Percentiles rank a stretch among this genome's conserved stretches.
Evolutionary conservation across 441 rosid species (phyloP).

Genomic region (Syzygium syzygioides): DNA sequence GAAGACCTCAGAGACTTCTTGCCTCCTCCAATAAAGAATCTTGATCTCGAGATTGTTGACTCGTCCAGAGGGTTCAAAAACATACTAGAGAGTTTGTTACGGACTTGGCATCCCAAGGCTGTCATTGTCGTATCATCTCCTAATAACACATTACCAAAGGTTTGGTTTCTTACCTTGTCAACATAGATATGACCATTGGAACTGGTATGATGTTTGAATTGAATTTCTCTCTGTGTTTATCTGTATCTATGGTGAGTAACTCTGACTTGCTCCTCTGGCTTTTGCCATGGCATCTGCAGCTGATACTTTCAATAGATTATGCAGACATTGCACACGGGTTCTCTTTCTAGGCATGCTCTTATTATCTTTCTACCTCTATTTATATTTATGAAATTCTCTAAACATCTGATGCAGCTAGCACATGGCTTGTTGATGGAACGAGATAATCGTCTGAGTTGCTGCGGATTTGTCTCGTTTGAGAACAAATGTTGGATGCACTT

Average conservation of each 20-base stretch:
- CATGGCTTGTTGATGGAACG: conserved; percentile 1
- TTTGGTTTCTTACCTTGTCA: background rate
- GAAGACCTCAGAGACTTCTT: conserved; percentile 12
- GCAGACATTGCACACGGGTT: background rate
- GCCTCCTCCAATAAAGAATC: conserved; percentile 12
- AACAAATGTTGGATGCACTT: conserved; percentile 33
- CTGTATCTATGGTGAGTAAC: background rate
- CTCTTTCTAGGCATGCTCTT: background rate
- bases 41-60: conserved; percentile 23
- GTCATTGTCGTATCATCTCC: conserved; percentile 17
- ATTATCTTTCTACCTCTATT: background rate
- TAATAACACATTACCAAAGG: conserved; percentile 16
- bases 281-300: background rate
- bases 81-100: conserved; percentile 14
- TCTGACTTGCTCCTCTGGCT: background rate
- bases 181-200: background rate
- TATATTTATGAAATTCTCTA: background rate
- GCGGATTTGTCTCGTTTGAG: conserved; percentile 5
- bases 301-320: background rate
- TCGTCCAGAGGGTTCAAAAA: conserved; percentile 16
- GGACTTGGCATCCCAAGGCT: conserved; percentile 19
- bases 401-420: conserved; percentile 3
- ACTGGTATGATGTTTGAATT: background rate
- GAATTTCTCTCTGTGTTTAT: background rate
- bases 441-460: conserved; percentile 15